These are phyloP conservation scores for Kwoniella heveanensis DNA, from an alignment of 768 basidiomycete genomes.

Conservation along the genomic window DNA sequence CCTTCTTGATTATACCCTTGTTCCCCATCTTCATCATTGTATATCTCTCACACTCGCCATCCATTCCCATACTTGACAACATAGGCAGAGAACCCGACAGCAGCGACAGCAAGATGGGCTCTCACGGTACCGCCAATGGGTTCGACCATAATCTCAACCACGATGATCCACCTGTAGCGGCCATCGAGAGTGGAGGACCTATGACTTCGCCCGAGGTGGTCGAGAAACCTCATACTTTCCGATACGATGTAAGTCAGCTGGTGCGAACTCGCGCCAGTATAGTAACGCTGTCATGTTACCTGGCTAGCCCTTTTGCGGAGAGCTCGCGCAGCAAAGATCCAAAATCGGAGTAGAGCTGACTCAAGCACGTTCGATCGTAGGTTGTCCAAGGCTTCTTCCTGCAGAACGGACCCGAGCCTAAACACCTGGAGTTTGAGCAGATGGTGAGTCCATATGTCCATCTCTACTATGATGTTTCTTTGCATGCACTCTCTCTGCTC, in stretches of 20 bases:
- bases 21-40: conserved; percentile 7
- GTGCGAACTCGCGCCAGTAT: no score
- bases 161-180: conserved; percentile 42
- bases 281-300: no score
- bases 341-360: no score
- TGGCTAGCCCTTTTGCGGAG: no score
- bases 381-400: conserved; percentile 42
- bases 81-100: no score
- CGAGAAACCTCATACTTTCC: conserved; percentile 29
- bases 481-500: no score
- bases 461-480: not conserved
- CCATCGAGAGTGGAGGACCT: conserved; percentile 38
- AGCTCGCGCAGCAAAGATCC: no score
- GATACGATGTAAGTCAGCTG: conserved; percentile 41
- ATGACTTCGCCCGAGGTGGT: conserved; percentile 19
- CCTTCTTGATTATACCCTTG: not conserved
- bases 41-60: not conserved
- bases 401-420: conserved; percentile 37
- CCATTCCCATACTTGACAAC: not conserved
- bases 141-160: conserved; percentile 5
- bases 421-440: conserved; percentile 35
- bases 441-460: conserved; percentile 26
- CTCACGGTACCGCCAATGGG: not conserved
- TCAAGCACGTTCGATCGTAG: conserved; percentile 15
- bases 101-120: conserved; percentile 1